These are phyloP conservation scores for Pyrus betulifolia DNA, from an alignment of 306 rosid genomes.

Conservation along the genomic window DNA sequence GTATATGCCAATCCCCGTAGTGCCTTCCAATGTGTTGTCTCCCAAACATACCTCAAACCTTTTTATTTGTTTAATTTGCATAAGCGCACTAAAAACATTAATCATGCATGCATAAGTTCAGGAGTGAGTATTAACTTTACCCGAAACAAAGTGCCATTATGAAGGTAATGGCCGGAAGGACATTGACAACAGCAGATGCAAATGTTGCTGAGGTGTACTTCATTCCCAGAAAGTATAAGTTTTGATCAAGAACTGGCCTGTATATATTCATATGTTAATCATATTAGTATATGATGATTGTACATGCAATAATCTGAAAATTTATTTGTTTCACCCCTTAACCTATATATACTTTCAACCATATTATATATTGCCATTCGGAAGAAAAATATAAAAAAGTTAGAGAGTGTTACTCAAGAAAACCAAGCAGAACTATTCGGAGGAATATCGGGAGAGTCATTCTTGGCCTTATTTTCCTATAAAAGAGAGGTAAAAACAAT, in stretches of 20 bases:
- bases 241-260: conserved; percentile 99
- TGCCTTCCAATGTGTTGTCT: conserved; percentile 7
- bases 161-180: conserved; percentile 92
- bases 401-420: conserved; percentile 77
- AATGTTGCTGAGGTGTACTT: conserved; percentile 87
- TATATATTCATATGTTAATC: background rate
- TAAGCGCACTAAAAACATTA: background rate
- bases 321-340: background rate
- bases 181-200: conserved; percentile 66
- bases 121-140: conserved; percentile 19
- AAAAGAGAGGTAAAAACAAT: background rate
- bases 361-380: background rate
- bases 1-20: background rate
- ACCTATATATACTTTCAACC: background rate
- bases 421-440: conserved; percentile 67
- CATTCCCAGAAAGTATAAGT: conserved; percentile 85
- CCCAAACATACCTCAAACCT: background rate
- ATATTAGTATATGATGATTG: background rate
- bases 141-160: conserved; percentile 86
- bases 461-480: conserved; percentile 84
- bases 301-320: background rate
- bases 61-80: background rate
- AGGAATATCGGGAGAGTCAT: conserved; percentile 86
- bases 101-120: background rate
- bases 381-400: background rate